Percentiles rank a stretch among this genome's conserved stretches.
Conservation (phyloP, 2,329 filamentous ascomycete species). For the Aspergillus alliaceus region DNA sequence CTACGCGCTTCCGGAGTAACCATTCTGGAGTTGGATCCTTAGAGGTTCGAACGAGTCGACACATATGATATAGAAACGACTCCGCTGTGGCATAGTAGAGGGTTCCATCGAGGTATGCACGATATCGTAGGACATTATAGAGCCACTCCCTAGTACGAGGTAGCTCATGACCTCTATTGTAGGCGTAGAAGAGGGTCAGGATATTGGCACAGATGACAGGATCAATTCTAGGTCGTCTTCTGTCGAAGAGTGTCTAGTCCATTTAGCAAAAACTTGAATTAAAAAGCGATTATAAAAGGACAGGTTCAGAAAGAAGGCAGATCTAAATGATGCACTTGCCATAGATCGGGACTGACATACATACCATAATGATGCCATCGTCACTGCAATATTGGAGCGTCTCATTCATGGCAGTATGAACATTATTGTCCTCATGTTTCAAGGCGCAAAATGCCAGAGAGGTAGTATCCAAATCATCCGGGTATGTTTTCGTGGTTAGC, state of each 20-base stretch:
- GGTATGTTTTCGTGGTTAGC: constrained; percentile 23
- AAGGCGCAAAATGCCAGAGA: constrained; percentile 29
- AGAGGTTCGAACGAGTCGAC: constrained; percentile 6
- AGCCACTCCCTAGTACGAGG: constrained; percentile 26
- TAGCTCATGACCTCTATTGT: constrained; percentile 27
- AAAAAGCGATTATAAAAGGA: no score
- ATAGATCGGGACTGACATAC: neutral
- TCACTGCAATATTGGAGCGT: constrained; percentile 20
- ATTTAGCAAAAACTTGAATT: no score
- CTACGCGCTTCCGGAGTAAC: neutral
- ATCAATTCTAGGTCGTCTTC: constrained; percentile 20
- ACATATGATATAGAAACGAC: constrained; percentile 32
- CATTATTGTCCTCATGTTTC: no score
- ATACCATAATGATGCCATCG: constrained; percentile 26
- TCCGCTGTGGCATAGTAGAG: constrained; percentile 34
- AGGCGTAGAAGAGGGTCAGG: constrained; percentile 31
- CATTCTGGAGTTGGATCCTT: neutral
- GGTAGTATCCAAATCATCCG: constrained; percentile 38
- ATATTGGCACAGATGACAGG: constrained; percentile 32
- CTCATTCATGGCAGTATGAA: constrained; percentile 19
- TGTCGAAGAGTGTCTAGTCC: constrained; percentile 34
- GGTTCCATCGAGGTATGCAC: constrained; percentile 34
- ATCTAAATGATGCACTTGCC: no score
- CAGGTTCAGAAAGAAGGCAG: no score
- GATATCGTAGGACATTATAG: constrained; percentile 17